These are phyloP conservation scores for Talaromyces nanjingensis DNA, from an alignment of 495 filamentous ascomycete genomes.

Conservation along the genomic window DNA sequence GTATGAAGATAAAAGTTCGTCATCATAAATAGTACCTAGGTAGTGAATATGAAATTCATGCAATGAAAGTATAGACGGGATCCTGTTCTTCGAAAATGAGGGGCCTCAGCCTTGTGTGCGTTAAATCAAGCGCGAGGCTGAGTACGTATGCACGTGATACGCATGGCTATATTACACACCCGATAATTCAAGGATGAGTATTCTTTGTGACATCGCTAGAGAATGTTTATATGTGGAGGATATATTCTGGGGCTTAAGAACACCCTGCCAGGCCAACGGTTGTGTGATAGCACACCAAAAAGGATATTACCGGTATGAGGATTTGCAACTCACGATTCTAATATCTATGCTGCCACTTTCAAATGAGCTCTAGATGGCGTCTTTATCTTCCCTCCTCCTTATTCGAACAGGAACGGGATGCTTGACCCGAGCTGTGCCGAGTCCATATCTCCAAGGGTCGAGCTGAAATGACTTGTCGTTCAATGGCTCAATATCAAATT, in stretches of 20 bases:
- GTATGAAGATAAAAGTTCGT: neutral
- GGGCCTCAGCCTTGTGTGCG: neutral
- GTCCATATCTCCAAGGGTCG: neutral
- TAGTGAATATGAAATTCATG: neutral
- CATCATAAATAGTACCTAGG: neutral
- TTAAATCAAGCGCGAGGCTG: neutral
- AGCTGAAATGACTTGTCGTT: neutral
- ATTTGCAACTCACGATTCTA: neutral
- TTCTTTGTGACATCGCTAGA: neutral
- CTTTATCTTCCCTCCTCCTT: neutral
- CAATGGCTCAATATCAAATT: conserved; percentile 5
- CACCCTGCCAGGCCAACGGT: neutral
- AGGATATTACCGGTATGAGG: no score
- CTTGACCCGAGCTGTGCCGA: neutral
- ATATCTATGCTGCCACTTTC: neutral
- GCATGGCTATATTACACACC: neutral
- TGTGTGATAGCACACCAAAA: neutral
- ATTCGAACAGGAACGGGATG: neutral
- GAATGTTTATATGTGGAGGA: neutral
- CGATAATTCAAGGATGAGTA: neutral
- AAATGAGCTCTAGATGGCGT: neutral
- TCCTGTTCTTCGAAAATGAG: neutral
- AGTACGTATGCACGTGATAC: neutral
- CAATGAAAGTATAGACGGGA: neutral
- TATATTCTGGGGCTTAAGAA: neutral